Evolutionary conservation across 148 eudicot species (phyloP).

Genomic region (Chenopodium suecicum): DNA sequence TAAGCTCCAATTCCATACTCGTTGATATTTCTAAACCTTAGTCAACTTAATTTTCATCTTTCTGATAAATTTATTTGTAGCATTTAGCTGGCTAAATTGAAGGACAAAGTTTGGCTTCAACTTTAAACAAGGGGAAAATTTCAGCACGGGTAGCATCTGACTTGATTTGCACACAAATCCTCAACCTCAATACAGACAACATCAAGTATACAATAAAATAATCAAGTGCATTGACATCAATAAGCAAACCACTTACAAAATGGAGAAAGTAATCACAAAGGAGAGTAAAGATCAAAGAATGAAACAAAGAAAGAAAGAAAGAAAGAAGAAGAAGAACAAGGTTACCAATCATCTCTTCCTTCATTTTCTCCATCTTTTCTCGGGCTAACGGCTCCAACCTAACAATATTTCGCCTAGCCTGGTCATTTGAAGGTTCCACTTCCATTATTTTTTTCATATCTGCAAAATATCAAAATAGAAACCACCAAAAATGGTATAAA

Average conservation of each 20-base stretch:
- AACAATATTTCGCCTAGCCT: conserved; percentile 69
- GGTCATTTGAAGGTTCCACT: conserved; percentile 71
- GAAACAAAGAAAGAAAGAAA: neutral
- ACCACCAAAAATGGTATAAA: neutral
- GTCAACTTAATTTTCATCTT: no score
- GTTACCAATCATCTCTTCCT: conserved; percentile 94
- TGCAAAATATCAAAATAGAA: conserved; percentile 21
- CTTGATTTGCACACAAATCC: neutral
- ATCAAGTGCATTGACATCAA: neutral
- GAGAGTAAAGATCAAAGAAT: neutral
- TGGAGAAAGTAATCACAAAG: neutral
- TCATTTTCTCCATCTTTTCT: conserved; percentile 92
- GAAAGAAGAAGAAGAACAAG: neutral
- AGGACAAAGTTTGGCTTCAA: neutral
- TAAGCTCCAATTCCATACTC: neutral
- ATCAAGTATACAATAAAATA: neutral
- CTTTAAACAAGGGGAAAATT: no score
- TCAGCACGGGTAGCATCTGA: neutral
- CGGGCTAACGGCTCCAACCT: conserved; percentile 88
- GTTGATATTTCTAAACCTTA: no score
- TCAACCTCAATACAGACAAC: neutral
- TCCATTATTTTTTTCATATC: conserved; percentile 85
- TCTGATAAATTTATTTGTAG: no score
- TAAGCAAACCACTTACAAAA: neutral
- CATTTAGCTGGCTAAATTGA: no score